A percentile compares a stretch with the other conserved stretches of the same genome.
Conservation (phyloP, 2,329 filamentous ascomycete species). For the Penicillium sp. region DNA sequence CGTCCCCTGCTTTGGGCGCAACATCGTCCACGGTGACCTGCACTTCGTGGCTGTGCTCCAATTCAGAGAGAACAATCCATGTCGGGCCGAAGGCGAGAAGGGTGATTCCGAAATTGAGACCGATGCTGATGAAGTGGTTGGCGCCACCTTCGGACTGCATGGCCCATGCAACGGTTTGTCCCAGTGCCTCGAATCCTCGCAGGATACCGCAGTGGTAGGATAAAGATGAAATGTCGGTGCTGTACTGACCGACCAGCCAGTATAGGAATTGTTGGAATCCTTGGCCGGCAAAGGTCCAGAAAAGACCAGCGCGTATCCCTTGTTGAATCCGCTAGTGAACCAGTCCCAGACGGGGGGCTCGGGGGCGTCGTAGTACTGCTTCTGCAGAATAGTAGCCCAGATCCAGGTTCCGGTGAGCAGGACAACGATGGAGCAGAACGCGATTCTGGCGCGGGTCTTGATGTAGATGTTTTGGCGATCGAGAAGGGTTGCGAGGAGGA, state of each 20-base stretch:
- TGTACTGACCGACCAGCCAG: conserved; percentile 28
- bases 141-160: conserved; percentile 25
- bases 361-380: conserved; percentile 22
- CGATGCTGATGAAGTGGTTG: conserved; percentile 28
- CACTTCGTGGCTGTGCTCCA: conserved; percentile 27
- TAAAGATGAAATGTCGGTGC: conserved; percentile 24
- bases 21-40: conserved; percentile 20
- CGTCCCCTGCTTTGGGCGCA: not conserved
- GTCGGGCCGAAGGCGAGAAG: conserved; percentile 23
- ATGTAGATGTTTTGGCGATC: conserved; percentile 26
- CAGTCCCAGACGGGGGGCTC: conserved; percentile 24
- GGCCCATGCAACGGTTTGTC: conserved; percentile 28
- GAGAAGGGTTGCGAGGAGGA: conserved; percentile 22
- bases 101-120: conserved; percentile 27
- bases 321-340: conserved; percentile 25
- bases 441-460: conserved; percentile 25
- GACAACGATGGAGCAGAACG: conserved; percentile 18
- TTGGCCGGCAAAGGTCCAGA: conserved; percentile 26
- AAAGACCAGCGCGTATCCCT: conserved; percentile 25
- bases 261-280: conserved; percentile 29
- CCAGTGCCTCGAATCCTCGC: conserved; percentile 25
- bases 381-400: conserved; percentile 25
- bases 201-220: conserved; percentile 28
- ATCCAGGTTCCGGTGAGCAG: conserved; percentile 26
- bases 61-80: conserved; percentile 24